These are phyloP conservation scores for Dictyostelium firmibasis DNA, from an alignment of 78 protist species.

Conservation along the genomic window DNA sequence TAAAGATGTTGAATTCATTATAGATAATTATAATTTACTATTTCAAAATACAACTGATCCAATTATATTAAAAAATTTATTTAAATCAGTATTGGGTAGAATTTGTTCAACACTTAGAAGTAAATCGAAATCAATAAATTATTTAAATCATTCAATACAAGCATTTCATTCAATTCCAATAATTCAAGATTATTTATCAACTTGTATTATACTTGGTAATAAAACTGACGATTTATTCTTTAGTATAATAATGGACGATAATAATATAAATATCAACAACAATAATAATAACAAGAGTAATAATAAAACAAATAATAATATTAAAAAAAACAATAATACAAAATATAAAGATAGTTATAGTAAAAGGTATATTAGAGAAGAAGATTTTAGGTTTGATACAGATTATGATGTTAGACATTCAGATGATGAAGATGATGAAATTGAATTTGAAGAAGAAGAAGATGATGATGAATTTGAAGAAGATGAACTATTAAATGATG, in stretches of 20 bases:
- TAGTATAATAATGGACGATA: not conserved
- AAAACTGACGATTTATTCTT: slow-evolving; percentile 4
- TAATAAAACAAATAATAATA: not conserved
- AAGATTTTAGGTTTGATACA: not conserved
- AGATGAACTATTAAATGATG: not conserved
- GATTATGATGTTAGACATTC: not conserved
- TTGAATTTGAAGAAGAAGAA: not conserved
- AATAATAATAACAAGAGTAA: not conserved
- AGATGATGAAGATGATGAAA: not conserved
- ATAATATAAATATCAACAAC: not conserved
- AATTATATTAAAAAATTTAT: not conserved
- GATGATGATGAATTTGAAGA: not conserved
- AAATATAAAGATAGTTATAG: not conserved
- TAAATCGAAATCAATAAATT: not conserved
- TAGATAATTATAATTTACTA: not conserved
- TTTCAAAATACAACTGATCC: not conserved
- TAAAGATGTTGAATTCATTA: not conserved
- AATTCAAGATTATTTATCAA: not conserved
- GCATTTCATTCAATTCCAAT: not conserved
- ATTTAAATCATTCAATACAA: not conserved
- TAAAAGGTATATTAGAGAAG: not conserved
- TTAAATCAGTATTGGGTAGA: not conserved
- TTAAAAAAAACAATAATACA: no score
- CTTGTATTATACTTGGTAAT: not conserved
- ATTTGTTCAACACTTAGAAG: not conserved